Base-by-base conservation (phyloP, 805 yeast species). In the Yarrowia sp. region DNA sequence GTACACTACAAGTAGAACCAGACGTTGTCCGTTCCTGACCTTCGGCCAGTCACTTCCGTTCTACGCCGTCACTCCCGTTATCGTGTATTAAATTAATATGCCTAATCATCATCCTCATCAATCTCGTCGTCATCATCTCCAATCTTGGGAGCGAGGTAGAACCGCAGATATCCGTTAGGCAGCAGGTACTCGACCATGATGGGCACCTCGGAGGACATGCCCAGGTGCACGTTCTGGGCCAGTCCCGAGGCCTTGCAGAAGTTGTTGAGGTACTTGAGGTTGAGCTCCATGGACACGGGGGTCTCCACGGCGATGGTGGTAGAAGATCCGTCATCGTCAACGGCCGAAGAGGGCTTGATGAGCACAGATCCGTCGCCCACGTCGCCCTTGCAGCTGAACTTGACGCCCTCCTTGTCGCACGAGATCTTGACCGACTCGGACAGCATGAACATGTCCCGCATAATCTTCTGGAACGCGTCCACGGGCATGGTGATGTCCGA, bases 111-210 rank as follows among this genome's bases (percentile, higher is more conserved):
- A 10, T 61, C 53, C 66, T 61, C 66, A 13, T 61, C 66, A 39
- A 39, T 39, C 66, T 61, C 67, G 6, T 50, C 69, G 72, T 90
- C 95, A 71, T 91, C 97, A 71, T 93, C 98, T 72, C 90, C 97
- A 77, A 95, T 92, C 84, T 95, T 94, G 69, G 99, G 99, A 73
- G 99, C 99, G 78, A 95, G 85, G 85, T 91, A 95, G 86, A 90
- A 95, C 78, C 97, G 89, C 78, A 95, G 83, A 80, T 91, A 91
- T 67, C 99, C 99, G 78, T 94, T 90, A 70, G 92, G 88, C 76
- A 95, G 83, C 79, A 89, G 89, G 81, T 89, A 95, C 81, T 94
- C 98, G 76, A 95, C 92, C 78, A 92, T 82, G 49, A 98, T 97
- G 40, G 99, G 99, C 15, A 95, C 88, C 76, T 90, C 92, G 75